Evolutionary conservation across 2,329 filamentous ascomycete species (phyloP).

Genomic region (Corinectria fuckeliana): DNA sequence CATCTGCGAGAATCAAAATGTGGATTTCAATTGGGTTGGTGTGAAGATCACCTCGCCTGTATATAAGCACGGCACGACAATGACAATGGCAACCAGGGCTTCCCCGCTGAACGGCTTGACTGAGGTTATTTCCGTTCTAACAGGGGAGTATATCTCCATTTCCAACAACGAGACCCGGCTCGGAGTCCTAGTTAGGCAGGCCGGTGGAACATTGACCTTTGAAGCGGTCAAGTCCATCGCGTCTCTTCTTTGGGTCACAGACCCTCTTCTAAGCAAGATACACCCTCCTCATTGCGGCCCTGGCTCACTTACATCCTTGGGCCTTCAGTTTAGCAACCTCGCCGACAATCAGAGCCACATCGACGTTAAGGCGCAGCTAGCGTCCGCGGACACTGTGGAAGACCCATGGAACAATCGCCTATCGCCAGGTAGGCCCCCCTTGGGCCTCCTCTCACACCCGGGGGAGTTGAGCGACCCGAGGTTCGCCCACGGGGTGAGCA

Average conservation of each 20-base stretch:
- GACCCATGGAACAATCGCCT: conserved; percentile 30
- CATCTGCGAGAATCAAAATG: conserved; percentile 15
- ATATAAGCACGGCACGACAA: background rate
- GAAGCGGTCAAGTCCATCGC: conserved; percentile 13
- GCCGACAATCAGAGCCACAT: background rate
- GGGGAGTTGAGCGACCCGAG: conserved; percentile 9
- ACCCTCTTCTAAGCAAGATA: conserved; percentile 21
- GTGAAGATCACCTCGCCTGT: conserved; percentile 24
- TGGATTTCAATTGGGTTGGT: conserved; percentile 21
- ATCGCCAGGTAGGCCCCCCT: conserved; percentile 13
- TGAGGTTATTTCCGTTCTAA: conserved; percentile 10
- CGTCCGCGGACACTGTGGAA: conserved; percentile 1
- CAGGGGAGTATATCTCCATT: conserved; percentile 11
- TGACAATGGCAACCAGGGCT: too few species aligned
- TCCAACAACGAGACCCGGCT: conserved; percentile 21
- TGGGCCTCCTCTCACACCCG: conserved; percentile 20
- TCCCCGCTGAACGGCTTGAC: background rate
- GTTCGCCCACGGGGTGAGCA: background rate
- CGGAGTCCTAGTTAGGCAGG: background rate
- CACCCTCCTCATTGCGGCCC: conserved; percentile 28
- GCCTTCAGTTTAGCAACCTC: conserved; percentile 27
- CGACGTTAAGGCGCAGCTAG: conserved; percentile 12
- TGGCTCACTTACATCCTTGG: conserved; percentile 21
- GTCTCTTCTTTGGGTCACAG: conserved; percentile 24
- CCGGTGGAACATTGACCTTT: background rate